Conservation (phyloP, 2,329 filamentous ascomycete genomes). For the Penicillium sp. region DNA sequence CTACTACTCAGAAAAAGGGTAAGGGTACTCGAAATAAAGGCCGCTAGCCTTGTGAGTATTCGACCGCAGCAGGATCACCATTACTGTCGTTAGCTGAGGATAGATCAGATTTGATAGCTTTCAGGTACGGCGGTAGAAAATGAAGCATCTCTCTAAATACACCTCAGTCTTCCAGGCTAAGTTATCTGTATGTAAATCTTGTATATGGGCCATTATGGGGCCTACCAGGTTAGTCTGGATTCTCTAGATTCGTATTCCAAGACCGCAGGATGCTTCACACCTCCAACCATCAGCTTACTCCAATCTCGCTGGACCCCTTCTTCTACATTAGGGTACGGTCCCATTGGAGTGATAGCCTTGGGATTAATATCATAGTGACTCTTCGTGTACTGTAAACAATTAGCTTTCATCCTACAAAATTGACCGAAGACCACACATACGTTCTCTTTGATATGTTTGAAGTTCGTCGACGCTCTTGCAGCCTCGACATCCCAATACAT, state of each 20-base stretch:
- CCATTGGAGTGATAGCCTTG: slow-evolving; percentile 66
- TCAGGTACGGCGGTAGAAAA: background rate
- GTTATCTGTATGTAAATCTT: background rate
- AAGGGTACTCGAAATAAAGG: too few species aligned
- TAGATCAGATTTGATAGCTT: background rate
- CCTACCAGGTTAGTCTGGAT: too few species aligned
- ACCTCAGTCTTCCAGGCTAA: background rate
- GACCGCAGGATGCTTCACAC: slow-evolving; percentile 41
- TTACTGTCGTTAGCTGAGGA: background rate
- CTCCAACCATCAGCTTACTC: slow-evolving; percentile 55
- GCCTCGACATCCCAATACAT: slow-evolving; percentile 64
- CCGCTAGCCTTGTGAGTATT: too few species aligned
- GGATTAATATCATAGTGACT: slow-evolving; percentile 66
- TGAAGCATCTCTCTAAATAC: background rate
- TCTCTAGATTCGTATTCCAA: slow-evolving; percentile 42
- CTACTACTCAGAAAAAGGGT: too few species aligned
- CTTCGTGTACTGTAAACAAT: slow-evolving; percentile 59
- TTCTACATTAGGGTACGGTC: slow-evolving; percentile 66
- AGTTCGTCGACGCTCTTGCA: slow-evolving; percentile 66
- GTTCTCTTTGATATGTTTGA: slow-evolving; percentile 72
- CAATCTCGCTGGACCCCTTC: slow-evolving; percentile 58
- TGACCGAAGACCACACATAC: slow-evolving; percentile 34
- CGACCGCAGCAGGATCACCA: too few species aligned
- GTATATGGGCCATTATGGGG: background rate
- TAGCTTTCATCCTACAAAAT: slow-evolving; percentile 2